A percentile compares a stretch with the other conserved stretches of the same genome.
Conservation (phyloP, 306 rosid genomes). For the Ammopiptanthus mongolicus region DNA sequence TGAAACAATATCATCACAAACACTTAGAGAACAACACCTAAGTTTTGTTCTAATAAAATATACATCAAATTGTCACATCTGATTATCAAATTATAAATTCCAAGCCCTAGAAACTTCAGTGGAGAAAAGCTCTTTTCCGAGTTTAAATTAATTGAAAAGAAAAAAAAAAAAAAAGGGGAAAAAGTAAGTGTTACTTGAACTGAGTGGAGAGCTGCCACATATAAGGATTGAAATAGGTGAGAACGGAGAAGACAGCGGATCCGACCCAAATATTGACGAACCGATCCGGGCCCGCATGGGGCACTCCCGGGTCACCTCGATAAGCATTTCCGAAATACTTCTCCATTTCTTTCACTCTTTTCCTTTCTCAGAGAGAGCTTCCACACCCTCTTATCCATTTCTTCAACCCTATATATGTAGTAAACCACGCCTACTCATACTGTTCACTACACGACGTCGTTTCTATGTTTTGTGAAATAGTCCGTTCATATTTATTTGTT, state of each 20-base stretch:
- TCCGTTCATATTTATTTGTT: no score
- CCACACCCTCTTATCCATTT: background rate
- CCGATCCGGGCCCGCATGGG: slow-evolving; percentile 57
- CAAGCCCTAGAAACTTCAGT: background rate
- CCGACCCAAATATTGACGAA: slow-evolving; percentile 79
- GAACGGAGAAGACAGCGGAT: slow-evolving; percentile 44
- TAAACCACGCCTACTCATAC: background rate
- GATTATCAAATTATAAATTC: background rate
- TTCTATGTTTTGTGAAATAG: no score
- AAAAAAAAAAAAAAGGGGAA: background rate
- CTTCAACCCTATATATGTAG: background rate
- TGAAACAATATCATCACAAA: no score
- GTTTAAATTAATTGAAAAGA: background rate
- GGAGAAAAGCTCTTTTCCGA: background rate
- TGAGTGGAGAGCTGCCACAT: slow-evolving; percentile 65
- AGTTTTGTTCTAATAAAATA: no score
- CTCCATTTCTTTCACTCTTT: slow-evolving; percentile 49
- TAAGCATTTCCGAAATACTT: slow-evolving; percentile 89
- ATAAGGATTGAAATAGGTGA: slow-evolving; percentile 60
- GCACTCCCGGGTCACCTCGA: slow-evolving; percentile 92
- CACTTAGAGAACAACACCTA: no score
- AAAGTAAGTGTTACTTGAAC: slow-evolving; percentile 50
- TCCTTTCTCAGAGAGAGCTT: background rate
- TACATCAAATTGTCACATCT: no score
- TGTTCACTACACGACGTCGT: slow-evolving; percentile 22